Evolutionary conservation across 2,329 filamentous ascomycete genomes (phyloP).

Genomic region (Penicillium sp.): DNA sequence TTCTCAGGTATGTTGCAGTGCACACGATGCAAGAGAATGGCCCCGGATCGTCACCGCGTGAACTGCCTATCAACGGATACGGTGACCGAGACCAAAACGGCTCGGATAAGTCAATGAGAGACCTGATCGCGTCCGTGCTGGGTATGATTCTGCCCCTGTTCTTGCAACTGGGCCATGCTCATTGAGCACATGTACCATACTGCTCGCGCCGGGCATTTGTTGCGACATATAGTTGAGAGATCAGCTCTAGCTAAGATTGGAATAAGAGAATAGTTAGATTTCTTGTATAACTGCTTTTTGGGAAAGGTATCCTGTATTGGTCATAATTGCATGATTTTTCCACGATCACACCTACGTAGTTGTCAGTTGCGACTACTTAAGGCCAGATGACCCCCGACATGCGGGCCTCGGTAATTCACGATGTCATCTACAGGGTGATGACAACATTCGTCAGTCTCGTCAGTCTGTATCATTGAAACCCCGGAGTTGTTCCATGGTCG

Average conservation of each 20-base stretch:
- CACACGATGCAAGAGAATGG: slow-evolving; percentile 86
- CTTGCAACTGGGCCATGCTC: slow-evolving; percentile 51
- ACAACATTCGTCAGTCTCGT: slow-evolving; percentile 34
- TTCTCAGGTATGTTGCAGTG: slow-evolving; percentile 86
- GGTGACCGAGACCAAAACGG: slow-evolving; percentile 40
- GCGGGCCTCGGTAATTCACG: background rate
- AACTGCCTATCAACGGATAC: slow-evolving; percentile 45
- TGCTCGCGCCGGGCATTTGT: slow-evolving; percentile 16
- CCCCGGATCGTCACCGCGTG: slow-evolving; percentile 32
- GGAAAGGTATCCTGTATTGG: slow-evolving; percentile 6
- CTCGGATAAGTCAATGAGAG: slow-evolving; percentile 46
- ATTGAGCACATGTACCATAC: slow-evolving; percentile 28
- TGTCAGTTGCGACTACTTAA: slow-evolving; percentile 23
- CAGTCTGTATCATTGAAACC: slow-evolving; percentile 29
- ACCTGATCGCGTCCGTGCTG: slow-evolving; percentile 49
- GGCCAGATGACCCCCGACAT: slow-evolving; percentile 6
- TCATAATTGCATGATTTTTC: slow-evolving; percentile 30
- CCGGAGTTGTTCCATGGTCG: slow-evolving; percentile 28
- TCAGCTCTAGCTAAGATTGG: slow-evolving; percentile 3
- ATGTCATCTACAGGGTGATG: slow-evolving; percentile 21
- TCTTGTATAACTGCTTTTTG: slow-evolving; percentile 15
- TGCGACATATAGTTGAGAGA: slow-evolving; percentile 11
- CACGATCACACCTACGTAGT: slow-evolving; percentile 33
- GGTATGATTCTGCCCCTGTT: slow-evolving; percentile 52
- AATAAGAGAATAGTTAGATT: slow-evolving; percentile 15